These are phyloP conservation scores for Aspergillus floridensis DNA, from an alignment of 2,329 filamentous ascomycete genomes.

Conservation along the genomic window DNA sequence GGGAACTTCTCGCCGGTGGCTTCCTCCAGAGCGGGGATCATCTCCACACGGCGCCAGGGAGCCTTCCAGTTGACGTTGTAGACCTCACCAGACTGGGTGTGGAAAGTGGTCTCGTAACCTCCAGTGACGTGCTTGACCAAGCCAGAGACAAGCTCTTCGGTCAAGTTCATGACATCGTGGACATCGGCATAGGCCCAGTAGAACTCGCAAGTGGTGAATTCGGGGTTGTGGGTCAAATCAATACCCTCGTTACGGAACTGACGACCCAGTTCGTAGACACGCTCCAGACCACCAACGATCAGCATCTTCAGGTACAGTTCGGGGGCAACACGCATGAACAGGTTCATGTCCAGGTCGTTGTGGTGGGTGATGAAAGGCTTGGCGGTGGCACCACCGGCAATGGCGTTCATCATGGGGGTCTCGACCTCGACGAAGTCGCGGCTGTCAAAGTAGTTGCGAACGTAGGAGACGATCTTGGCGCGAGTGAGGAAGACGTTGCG, in stretches of 20 bases:
- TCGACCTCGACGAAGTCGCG: constrained; percentile 91
- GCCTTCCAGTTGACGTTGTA: constrained; percentile 95
- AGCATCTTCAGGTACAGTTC: constrained; percentile 96
- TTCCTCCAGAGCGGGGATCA: constrained; percentile 91
- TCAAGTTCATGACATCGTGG: constrained; percentile 85
- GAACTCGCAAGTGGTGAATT: constrained; percentile 97
- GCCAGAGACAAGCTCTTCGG: constrained; percentile 87
- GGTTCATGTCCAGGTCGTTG: constrained; percentile 91
- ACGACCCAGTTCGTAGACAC: constrained; percentile 92
- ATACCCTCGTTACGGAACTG: constrained; percentile 94
- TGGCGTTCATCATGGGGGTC: constrained; percentile 95
- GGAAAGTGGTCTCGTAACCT: constrained; percentile 78
- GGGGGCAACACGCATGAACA: constrained; percentile 92
- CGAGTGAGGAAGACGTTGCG: constrained; percentile 81
- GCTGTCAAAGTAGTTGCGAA: constrained; percentile 84
- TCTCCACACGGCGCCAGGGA: constrained; percentile 90
- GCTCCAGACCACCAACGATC: constrained; percentile 88
- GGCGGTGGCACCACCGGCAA: constrained; percentile 92
- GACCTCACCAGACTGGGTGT: constrained; percentile 78
- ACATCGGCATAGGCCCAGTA: constrained; percentile 93
- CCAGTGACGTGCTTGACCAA: constrained; percentile 88
- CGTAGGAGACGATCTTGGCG: constrained; percentile 82
- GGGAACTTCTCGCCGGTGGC: constrained; percentile 92
- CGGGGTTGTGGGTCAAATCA: constrained; percentile 93
- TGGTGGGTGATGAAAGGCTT: constrained; percentile 94